Base-by-base conservation (phyloP, 1,284 basidiomycete genomes). In the Pseudozyma tsukubaensis region DNA sequence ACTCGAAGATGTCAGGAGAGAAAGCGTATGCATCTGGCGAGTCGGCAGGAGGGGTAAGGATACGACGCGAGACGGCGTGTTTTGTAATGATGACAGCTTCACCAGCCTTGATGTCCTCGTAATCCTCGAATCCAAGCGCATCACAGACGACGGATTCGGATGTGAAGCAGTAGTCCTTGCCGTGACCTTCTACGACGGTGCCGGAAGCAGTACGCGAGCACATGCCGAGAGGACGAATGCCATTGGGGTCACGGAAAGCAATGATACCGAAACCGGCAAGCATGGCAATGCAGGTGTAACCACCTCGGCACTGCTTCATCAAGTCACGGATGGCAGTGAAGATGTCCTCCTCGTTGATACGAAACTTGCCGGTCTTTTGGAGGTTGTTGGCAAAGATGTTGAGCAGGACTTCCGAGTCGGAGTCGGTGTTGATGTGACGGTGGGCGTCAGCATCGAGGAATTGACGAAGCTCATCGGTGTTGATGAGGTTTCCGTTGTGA, bases 291-390 rank as follows among this genome's bases (percentile, higher is more conserved):
- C 96, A 98, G 0, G 95, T 95, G 86, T 98, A 99, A 4, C 93
- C 96, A 61, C 97, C 97, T 81, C 89, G 91, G 83, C 91, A 92
- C 77, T 94, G 90, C 67, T 89, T 87, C 92, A 97, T 98, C 84
- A 98, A 88, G 34, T 91, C 91, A 29, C 92, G 89, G 66, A 98
- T 91, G 44, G 97, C 97, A 19, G 90, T 93, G 86, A 99, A 99
- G 80, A 99, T 97, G 86, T 99, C 97, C 83, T 99, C 97, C 85
- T 98, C 95, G 84, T 99, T 98, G 88, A 99, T 99, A 79, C 95
- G 93, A 87, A 98, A 95, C 86, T 99, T 99, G 72, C 96, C 97
- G 9, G 96, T 99, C 86, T 96, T 91, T 85, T 99, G 96, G 24
- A 99, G 90, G 83, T 97, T 95, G 88, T 98, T 91, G 64, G 97